These are phyloP conservation scores for Margaritispora aquatica DNA, from an alignment of 495 filamentous ascomycete genomes.

Conservation along the genomic window DNA sequence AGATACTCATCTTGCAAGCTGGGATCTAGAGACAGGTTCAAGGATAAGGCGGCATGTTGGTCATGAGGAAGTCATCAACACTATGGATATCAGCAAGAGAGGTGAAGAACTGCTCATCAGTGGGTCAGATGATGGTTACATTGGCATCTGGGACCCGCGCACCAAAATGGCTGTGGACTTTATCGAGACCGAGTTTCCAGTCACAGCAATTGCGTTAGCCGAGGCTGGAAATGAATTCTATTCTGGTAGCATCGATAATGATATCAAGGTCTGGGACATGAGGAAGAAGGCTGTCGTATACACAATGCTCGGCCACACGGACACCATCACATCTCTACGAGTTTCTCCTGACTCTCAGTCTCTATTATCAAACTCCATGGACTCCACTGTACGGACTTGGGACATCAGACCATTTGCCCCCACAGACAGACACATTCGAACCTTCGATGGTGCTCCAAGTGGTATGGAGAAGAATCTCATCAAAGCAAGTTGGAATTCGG, in stretches of 20 bases:
- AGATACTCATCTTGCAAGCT: conserved; percentile 86
- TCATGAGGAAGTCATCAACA: conserved; percentile 91
- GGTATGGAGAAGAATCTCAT: conserved; percentile 92
- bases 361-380: conserved; percentile 86
- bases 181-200: conserved; percentile 85
- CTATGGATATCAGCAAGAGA: conserved; percentile 76
- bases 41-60: conserved; percentile 88
- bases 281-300: conserved; percentile 85
- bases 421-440: conserved; percentile 70
- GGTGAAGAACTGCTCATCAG: conserved; percentile 86
- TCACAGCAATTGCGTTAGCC: conserved; percentile 83
- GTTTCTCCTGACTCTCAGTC: conserved; percentile 90
- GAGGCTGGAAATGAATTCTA: conserved; percentile 96
- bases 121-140: conserved; percentile 86
- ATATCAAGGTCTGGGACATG: conserved; percentile 95
- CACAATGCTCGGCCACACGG: conserved; percentile 80
- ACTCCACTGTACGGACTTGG: conserved; percentile 91
- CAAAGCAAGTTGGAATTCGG: conserved; percentile 83
- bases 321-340: conserved; percentile 84
- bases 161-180: conserved; percentile 84
- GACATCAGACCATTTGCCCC: conserved; percentile 94
- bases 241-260: conserved; percentile 92
- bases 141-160: conserved; percentile 95
- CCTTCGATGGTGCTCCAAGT: conserved; percentile 80
- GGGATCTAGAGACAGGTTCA: conserved; percentile 83